These are phyloP conservation scores for Barbarea vulgaris DNA, from an alignment of 345 rosid genomes.

Conservation along the genomic window DNA sequence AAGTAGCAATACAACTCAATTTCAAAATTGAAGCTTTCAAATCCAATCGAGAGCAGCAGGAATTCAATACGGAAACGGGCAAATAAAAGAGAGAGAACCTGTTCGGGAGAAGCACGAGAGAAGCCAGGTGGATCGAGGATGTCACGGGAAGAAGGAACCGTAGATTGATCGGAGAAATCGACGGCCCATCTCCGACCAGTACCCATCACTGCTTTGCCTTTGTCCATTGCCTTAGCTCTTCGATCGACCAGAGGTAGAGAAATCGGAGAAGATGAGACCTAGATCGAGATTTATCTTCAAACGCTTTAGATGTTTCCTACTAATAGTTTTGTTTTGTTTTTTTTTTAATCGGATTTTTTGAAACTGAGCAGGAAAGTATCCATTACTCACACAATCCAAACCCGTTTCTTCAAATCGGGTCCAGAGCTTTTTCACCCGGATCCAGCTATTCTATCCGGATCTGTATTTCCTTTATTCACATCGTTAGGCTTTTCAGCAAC, in stretches of 20 bases:
- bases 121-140: conserved; percentile 94
- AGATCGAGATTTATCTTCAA: conserved; percentile 34
- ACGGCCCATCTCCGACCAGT: conserved; percentile 97
- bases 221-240: conserved; percentile 58
- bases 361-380: neutral
- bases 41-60: neutral
- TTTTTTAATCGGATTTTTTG: neutral
- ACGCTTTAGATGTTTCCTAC: conserved; percentile 1
- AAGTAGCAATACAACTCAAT: conserved; percentile 19
- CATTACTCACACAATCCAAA: conserved; percentile 14
- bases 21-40: neutral
- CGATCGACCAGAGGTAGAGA: neutral
- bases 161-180: conserved; percentile 87
- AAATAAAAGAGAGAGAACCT: conserved; percentile 45
- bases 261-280: conserved; percentile 22
- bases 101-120: conserved; percentile 84
- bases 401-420: conserved; percentile 20
- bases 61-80: neutral
- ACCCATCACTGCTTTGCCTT: conserved; percentile 97
- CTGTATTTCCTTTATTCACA: neutral
- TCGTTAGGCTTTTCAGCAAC: conserved; percentile 1
- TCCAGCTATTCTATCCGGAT: conserved; percentile 14
- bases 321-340: neutral
- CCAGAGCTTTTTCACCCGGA: conserved; percentile 7
- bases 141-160: conserved; percentile 82